A percentile compares a stretch with the other conserved stretches of the same genome.
These are phyloP conservation scores for Dalbergia cultrata DNA, from an alignment of 306 rosid species.

Conservation along the genomic window DNA sequence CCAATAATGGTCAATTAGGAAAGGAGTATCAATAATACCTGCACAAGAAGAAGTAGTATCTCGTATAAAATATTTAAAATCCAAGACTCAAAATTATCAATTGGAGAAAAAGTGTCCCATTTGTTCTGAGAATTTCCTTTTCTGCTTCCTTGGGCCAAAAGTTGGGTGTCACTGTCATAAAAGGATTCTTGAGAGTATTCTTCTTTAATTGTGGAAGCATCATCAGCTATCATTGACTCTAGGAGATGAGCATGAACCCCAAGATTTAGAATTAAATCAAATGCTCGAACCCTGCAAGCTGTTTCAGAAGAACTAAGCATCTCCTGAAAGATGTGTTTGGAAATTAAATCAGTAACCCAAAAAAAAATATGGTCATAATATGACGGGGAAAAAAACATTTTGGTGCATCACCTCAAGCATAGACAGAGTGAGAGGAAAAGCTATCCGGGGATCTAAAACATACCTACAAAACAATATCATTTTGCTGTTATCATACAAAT, in stretches of 20 bases:
- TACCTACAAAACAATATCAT: conserved; percentile 71
- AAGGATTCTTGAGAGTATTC: conserved; percentile 85
- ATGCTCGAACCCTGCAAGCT: conserved; percentile 90
- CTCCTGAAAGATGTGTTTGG: conserved; percentile 67
- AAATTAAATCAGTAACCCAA: conserved; percentile 43
- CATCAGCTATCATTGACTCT: conserved; percentile 79
- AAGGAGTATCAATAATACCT: conserved; percentile 58
- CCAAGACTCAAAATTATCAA: conserved; percentile 84
- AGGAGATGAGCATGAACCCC: conserved; percentile 98
- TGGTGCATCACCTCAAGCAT: conserved; percentile 89
- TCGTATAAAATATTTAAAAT: conserved; percentile 88
- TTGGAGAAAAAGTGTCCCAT: conserved; percentile 56
- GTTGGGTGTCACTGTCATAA: conserved; percentile 75
- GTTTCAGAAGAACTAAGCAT: conserved; percentile 86
- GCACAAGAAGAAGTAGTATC: conserved; percentile 93
- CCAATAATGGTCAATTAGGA: neutral
- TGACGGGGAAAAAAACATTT: neutral
- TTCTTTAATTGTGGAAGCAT: conserved; percentile 68
- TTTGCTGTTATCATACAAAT: conserved; percentile 35
- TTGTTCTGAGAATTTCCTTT: conserved; percentile 62
- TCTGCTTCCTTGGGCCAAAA: conserved; percentile 67
- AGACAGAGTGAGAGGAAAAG: conserved; percentile 97
- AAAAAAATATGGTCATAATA: neutral
- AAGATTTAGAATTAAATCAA: conserved; percentile 96
- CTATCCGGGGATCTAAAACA: conserved; percentile 85